Base-by-base conservation (phyloP, 805 yeast genomes). In the Cyberlindnera euphorbiiphila region DNA sequence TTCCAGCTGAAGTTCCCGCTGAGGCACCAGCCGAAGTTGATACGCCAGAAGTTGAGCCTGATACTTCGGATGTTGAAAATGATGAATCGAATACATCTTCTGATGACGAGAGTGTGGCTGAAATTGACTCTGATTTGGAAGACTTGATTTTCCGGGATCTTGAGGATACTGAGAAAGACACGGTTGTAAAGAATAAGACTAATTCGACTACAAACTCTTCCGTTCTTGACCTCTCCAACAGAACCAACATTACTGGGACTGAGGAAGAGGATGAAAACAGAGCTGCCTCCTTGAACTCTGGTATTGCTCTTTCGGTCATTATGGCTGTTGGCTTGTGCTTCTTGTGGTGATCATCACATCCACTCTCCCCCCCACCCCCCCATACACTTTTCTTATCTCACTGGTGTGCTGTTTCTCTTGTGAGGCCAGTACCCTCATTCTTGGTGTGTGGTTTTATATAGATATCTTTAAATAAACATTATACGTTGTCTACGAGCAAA, bases 81-180 rank as follows among this genome's bases (percentile, higher is more conserved):
- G n/a, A n/a, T n/a, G n/a, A n/a, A n/a, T n/a, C n/a, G n/a, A n/a
- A n/a, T n/a, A n/a, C n/a, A n/a, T 11, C 22, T 13, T 13, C 11
- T n/a, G 43, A 46, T 12, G 47, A 37, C 10, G 28, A 13, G 11
- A 36, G 18, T 25, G 33, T 13, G 11, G 17, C 27, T 6, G 47
- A 42, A 12, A 19, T 25, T 8, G 37, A 36, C 14, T 22, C 18
- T 11, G 37, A 38, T 13, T 38, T 37, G 25, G 50, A 45, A 29
- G 39, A 35, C 2, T 39, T 45, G 36, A 25, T 46, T 24, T 26
- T 31, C 16, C 43, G 46, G 29, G 46, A 48, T n/a, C 16, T 38
- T 7, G 45, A 48, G 29, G 46, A 48, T n/a, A 16, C 36, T 7
- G 41, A 36, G 16, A 25, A 36, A 13, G 29, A 24, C 9, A 7